Evolutionary conservation across 116 monocot species (phyloP).

Genomic region (Thalassia testudinum): DNA sequence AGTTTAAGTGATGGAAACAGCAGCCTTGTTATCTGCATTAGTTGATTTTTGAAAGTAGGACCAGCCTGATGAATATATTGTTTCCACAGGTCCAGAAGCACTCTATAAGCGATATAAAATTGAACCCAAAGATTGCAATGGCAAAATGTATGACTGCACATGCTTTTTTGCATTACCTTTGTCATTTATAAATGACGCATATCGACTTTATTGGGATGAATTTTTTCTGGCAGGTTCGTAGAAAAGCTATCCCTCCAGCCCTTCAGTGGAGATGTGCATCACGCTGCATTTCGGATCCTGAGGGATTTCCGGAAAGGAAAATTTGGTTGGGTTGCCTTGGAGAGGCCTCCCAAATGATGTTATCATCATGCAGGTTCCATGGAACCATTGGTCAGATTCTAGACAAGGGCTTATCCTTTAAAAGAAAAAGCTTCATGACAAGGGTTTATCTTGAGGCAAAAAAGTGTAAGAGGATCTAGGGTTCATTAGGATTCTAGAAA

Average conservation of each 20-base stretch:
- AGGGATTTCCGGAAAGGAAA: constrained; percentile 85
- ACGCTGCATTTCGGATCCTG: constrained; percentile 62
- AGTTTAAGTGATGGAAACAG: too few species aligned
- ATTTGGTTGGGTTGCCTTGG: constrained; percentile 81
- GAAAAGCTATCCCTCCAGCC: constrained; percentile 67
- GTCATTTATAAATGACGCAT: not conserved
- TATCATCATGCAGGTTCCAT: too few species aligned
- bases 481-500: too few species aligned
- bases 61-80: too few species aligned
- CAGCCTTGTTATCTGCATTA: too few species aligned
- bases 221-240: constrained; percentile 28
- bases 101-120: constrained; percentile 59
- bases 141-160: constrained; percentile 46
- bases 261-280: constrained; percentile 72
- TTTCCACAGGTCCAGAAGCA: constrained; percentile 42
- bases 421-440: too few species aligned
- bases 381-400: too few species aligned
- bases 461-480: too few species aligned
- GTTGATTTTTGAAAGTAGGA: too few species aligned
- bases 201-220: not conserved
- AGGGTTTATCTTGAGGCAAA: too few species aligned
- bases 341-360: constrained; percentile 51
- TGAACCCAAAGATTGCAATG: constrained; percentile 41
- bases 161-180: not conserved
- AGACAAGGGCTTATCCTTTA: too few species aligned